A percentile compares a stretch with the other conserved stretches of the same genome.
These are phyloP conservation scores for Cryphonectria japonica DNA, from an alignment of 2,329 filamentous ascomycete species.

Conservation along the genomic window DNA sequence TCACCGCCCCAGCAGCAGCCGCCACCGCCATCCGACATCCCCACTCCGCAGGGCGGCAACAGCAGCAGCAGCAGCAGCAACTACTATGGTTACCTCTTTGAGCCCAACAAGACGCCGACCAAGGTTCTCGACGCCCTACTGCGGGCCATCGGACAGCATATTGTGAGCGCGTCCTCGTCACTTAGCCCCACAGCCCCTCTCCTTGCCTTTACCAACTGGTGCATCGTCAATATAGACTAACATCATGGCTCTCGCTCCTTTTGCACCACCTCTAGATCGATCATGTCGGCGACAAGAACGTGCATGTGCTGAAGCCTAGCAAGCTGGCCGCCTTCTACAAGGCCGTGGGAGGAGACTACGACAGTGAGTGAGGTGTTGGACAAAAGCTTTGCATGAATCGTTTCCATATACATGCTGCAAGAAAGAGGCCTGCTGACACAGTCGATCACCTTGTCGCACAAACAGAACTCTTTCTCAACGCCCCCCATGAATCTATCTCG, in stretches of 20 bases:
- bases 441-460: conserved; percentile 8
- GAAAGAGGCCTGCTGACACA: conserved; percentile 22
- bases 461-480: conserved; percentile 74
- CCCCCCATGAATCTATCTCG: conserved; percentile 74
- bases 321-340: conserved; percentile 81
- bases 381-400: not conserved
- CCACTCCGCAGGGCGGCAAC: conserved; percentile 31
- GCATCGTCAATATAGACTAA: not conserved
- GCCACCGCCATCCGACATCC: conserved; percentile 30
- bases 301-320: conserved; percentile 60
- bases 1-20: no score
- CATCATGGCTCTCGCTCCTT: conserved; percentile 25
- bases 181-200: not conserved
- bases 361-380: conserved; percentile 48
- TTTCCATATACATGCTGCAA: not conserved
- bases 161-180: conserved; percentile 57
- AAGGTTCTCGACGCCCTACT: conserved; percentile 69
- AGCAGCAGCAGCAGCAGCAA: conserved; percentile 19
- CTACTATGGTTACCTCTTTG: conserved; percentile 71
- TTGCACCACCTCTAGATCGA: conserved; percentile 50
- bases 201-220: not conserved
- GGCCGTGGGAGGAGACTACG: conserved; percentile 74
- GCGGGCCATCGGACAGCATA: conserved; percentile 68
- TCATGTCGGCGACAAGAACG: conserved; percentile 61
- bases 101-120: conserved; percentile 68